phyloP scores from a whole-genome alignment of 2,329 filamentous ascomycete species.

The Akanthomyces uredinophilus region DNA sequence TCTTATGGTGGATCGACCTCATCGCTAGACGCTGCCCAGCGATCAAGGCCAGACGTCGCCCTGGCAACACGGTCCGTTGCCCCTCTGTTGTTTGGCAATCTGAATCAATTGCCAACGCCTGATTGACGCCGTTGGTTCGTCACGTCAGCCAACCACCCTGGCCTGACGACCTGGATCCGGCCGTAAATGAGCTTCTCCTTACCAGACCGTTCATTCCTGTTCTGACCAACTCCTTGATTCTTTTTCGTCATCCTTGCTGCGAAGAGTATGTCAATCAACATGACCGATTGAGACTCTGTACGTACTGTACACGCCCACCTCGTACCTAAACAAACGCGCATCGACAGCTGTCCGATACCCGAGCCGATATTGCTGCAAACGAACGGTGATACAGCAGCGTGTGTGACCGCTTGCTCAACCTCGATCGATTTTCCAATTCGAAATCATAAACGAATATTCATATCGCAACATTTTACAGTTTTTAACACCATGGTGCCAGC shows the following conservation, averaged over 20 bases:
- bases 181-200: constrained; percentile 5
- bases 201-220: constrained; percentile 6
- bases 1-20: background rate
- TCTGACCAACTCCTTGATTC: background rate
- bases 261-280: constrained; percentile 9
- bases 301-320: background rate
- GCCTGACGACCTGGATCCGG: background rate
- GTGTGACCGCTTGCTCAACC: background rate
- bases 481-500: constrained; percentile 44
- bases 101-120: constrained; percentile 11
- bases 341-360: constrained; percentile 1
- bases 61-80: constrained; percentile 18
- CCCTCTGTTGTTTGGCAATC: constrained; percentile 20
- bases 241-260: background rate
- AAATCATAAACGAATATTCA: background rate
- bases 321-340: background rate
- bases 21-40: background rate
- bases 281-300: constrained; percentile 7
- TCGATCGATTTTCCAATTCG: background rate
- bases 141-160: constrained; percentile 1
- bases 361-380: background rate
- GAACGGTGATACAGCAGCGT: background rate
- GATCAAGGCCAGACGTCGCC: constrained; percentile 12
- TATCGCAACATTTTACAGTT: background rate
- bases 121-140: constrained; percentile 6